Base-by-base conservation (phyloP, 176 grass and related monocot genomes). In the Cenchrus fungigraminus region DNA sequence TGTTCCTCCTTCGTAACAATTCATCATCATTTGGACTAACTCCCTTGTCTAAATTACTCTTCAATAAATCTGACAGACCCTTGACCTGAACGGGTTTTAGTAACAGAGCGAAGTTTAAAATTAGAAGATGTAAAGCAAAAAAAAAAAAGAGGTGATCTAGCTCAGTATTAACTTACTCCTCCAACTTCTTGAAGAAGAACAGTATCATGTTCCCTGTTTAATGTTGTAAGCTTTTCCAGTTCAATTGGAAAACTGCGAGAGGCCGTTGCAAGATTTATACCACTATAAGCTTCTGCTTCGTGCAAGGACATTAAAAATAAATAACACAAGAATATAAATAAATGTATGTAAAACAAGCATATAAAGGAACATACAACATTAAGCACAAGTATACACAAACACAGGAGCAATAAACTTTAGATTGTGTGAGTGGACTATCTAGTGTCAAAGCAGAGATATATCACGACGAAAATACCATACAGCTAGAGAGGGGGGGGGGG, bases 21-120 rank as follows among this genome's bases (percentile, higher is more conserved):
- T 89, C 93, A 28, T 84, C 80, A 28, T 63, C 88, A 15, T 84
- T 49, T 54, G 85, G 76, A 85, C 56, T 87, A 65, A 87, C 84
- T 77, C 93, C 93, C 59, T 22, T 91, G 56, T 95, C 93, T 78
- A 89, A 60, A 89, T 91, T 78, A 88, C 74, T 93, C 88, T 87
- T 95, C 76, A 95, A 78, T 70, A 95, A 84, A 81, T 84, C 69
- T 40, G 93, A 95, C 52, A 95, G 70, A 15, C 91, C 91, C 60
- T 76, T 91, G 74, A 93, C 90, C 93, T 95, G 82, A 80, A 64
- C 9, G 76, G 34, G 65, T 40, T 76, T 69, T 75, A 70, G 42
- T 75, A 5, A 80, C 12, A 51, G 63, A 73, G 52, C 1, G 1
- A 28, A 68, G 32, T 45, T 49, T 12, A 63, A 45, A 62, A 64